Percentiles rank a stretch among this genome's conserved stretches.
Conservation (phyloP, 495 filamentous ascomycete genomes). For the Cladorrhinum samala region DNA sequence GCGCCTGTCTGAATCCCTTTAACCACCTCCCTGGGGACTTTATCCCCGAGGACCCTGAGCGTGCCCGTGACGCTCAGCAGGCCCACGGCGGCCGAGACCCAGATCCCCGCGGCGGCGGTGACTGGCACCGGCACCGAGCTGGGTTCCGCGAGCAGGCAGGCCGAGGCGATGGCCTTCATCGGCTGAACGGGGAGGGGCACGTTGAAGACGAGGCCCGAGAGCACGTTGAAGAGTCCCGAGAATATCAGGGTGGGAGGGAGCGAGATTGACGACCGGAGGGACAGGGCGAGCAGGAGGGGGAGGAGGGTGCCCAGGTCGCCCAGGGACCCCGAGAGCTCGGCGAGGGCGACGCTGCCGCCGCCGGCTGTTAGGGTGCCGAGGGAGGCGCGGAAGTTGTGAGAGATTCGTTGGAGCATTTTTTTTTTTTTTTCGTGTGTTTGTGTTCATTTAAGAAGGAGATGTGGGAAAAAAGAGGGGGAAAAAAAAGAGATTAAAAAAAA, state of each 20-base stretch:
- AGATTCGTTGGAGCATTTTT: too few relatives aligned
- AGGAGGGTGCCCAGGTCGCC: slow-evolving; percentile 90
- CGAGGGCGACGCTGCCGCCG: too few relatives aligned
- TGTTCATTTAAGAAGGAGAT: too few relatives aligned
- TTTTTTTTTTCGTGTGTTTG: too few relatives aligned
- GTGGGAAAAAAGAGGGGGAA: too few relatives aligned
- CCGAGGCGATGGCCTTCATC: slow-evolving; percentile 88
- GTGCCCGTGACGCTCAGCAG: slow-evolving; percentile 71
- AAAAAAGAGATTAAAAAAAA: too few relatives aligned
- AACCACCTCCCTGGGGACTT: slow-evolving; percentile 77
- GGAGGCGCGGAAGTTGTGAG: too few relatives aligned
- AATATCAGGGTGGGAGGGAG: slow-evolving; percentile 82
- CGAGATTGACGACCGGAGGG: slow-evolving; percentile 66
- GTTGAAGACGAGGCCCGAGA: slow-evolving; percentile 75
- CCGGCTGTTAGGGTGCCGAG: too few relatives aligned
- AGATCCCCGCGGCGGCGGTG: slow-evolving; percentile 73
- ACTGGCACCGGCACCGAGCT: slow-evolving; percentile 50
- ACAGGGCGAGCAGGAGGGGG: slow-evolving; percentile 78
- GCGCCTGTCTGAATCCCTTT: slow-evolving; percentile 94
- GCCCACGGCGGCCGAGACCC: slow-evolving; percentile 64
- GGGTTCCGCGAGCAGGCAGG: slow-evolving; percentile 65
- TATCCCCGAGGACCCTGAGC: slow-evolving; percentile 58
- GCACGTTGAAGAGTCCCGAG: slow-evolving; percentile 76
- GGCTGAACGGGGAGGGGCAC: slow-evolving; percentile 83
- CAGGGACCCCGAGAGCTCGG: slow-evolving; percentile 86